A percentile compares a stretch with the other conserved stretches of the same genome.
Conservation (phyloP, 352 stramenopile species). For the Pythium grandisporangium region DNA sequence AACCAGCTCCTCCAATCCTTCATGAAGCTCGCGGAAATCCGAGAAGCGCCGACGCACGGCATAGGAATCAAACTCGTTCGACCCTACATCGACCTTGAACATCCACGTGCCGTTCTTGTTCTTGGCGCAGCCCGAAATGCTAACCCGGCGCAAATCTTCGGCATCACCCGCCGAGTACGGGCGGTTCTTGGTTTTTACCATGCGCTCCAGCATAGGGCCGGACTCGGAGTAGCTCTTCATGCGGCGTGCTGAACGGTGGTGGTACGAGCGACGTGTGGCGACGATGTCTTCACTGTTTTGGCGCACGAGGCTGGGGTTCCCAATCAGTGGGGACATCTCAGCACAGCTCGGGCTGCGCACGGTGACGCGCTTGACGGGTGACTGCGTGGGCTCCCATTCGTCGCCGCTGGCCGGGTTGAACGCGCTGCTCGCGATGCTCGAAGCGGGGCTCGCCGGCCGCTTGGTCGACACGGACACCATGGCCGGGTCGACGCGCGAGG, state of each 20-base stretch:
- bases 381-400: neutral
- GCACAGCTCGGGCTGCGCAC: neutral
- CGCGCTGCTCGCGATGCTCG: constrained; percentile 6
- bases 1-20: constrained; percentile 31
- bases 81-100: constrained; percentile 64
- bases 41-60: constrained; percentile 62
- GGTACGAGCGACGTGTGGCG: neutral
- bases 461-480: constrained; percentile 7
- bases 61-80: constrained; percentile 46
- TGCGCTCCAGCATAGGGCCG: constrained; percentile 35
- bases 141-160: constrained; percentile 37
- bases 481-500: too few species aligned
- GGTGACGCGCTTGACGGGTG: constrained; percentile 4
- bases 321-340: too few species aligned
- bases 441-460: constrained; percentile 4
- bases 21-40: constrained; percentile 64
- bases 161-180: constrained; percentile 47
- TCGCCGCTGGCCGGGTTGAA: constrained; percentile 8
- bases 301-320: too few species aligned
- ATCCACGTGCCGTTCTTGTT: constrained; percentile 63
- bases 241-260: constrained; percentile 9
- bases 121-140: constrained; percentile 54
- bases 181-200: constrained; percentile 20
- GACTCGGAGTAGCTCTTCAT: constrained; percentile 66
- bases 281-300: neutral